These are phyloP conservation scores for Inonotus obliquus DNA, from an alignment of 1,284 basidiomycete genomes.

Conservation along the genomic window DNA sequence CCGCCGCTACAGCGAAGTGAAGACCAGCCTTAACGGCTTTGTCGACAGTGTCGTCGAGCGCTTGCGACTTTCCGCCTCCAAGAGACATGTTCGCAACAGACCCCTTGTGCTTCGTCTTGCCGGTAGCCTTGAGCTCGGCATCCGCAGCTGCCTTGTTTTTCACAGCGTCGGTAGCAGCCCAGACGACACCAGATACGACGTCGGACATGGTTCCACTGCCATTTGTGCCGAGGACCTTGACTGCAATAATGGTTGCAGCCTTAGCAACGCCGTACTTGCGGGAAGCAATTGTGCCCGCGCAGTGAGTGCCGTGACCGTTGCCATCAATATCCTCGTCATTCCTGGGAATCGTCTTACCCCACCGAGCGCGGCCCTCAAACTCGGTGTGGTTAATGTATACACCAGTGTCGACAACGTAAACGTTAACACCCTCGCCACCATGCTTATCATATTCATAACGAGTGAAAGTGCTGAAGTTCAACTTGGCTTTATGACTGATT, in stretches of 20 bases:
- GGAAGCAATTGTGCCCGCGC: slow-evolving; percentile 80
- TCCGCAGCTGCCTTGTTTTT: slow-evolving; percentile 39
- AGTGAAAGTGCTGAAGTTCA: slow-evolving; percentile 83
- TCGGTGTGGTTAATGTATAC: slow-evolving; percentile 86
- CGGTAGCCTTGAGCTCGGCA: slow-evolving; percentile 58
- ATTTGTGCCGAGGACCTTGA: slow-evolving; percentile 94
- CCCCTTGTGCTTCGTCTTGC: slow-evolving; percentile 81
- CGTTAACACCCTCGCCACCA: slow-evolving; percentile 91
- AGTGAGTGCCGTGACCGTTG: slow-evolving; percentile 76
- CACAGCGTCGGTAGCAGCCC: slow-evolving; percentile 68
- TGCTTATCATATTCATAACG: slow-evolving; percentile 74
- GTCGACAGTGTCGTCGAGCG: slow-evolving; percentile 86
- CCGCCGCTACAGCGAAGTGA: slow-evolving; percentile 95
- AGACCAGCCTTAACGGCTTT: slow-evolving; percentile 79
- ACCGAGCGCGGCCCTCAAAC: slow-evolving; percentile 81
- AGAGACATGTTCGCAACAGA: slow-evolving; percentile 98
- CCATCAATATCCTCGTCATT: slow-evolving; percentile 77
- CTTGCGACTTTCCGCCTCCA: slow-evolving; percentile 90
- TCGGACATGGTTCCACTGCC: slow-evolving; percentile 97
- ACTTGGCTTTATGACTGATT: slow-evolving; percentile 81
- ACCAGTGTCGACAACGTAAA: slow-evolving; percentile 81
- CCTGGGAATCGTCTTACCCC: slow-evolving; percentile 80
- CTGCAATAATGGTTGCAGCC: slow-evolving; percentile 87
- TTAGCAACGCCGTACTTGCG: slow-evolving; percentile 91
- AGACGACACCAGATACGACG: slow-evolving; percentile 85